These are phyloP conservation scores for Alnus glutinosa DNA, from an alignment of 306 rosid genomes.

Conservation along the genomic window DNA sequence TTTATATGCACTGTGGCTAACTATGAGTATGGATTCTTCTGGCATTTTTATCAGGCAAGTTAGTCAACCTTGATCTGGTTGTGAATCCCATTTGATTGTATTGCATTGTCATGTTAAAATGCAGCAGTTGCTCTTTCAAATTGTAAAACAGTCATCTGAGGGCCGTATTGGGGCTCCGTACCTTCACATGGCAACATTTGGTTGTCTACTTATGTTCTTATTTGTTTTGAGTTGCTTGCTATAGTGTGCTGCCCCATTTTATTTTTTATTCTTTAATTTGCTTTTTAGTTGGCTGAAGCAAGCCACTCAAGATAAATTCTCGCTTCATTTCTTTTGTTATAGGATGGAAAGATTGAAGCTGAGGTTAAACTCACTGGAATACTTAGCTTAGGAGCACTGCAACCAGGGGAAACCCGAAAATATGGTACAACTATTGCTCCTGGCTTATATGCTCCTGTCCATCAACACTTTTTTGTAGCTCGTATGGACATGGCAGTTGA, in stretches of 20 bases:
- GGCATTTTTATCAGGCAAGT: constrained; percentile 89
- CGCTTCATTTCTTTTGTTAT: constrained; percentile 17
- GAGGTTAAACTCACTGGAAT: constrained; percentile 83
- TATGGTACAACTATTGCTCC: constrained; percentile 88
- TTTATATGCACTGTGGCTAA: constrained; percentile 81
- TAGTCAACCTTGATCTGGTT: constrained; percentile 7
- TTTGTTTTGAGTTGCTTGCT: constrained; percentile 8
- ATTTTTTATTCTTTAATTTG: background rate
- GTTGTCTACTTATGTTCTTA: constrained; percentile 5
- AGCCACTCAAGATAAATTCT: constrained; percentile 8
- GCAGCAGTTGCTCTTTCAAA: constrained; percentile 2
- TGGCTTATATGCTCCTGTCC: constrained; percentile 80
- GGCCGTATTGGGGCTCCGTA: constrained; percentile 8
- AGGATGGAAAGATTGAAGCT: constrained; percentile 90
- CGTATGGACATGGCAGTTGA: constrained; percentile 91
- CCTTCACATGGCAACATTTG: constrained; percentile 12
- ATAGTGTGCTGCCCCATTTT: constrained; percentile 5
- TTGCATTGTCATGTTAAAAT: background rate
- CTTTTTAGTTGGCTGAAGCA: constrained; percentile 7
- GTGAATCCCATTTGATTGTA: constrained; percentile 10
- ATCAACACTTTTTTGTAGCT: constrained; percentile 83
- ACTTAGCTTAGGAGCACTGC: constrained; percentile 80
- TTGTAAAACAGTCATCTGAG: background rate
- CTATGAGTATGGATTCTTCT: constrained; percentile 78
- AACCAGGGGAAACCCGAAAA: constrained; percentile 76